Base-by-base conservation (phyloP, 2,329 filamentous ascomycete species). In the Penicillium sp. region DNA sequence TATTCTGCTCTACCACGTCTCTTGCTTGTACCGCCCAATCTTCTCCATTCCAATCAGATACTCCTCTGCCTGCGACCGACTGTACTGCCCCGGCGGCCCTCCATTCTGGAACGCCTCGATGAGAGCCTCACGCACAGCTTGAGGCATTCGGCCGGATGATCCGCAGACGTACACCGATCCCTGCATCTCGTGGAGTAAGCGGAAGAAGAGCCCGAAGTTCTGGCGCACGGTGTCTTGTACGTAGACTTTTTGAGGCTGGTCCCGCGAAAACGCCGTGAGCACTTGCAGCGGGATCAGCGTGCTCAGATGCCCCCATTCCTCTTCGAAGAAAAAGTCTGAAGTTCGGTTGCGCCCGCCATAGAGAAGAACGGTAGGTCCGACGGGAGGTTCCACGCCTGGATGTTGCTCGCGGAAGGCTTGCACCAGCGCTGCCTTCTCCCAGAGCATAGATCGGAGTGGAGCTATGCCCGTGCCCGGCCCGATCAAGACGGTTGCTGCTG, bases 391-490 rank as follows among this genome's bases (percentile, higher is more conserved):
- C 3, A 63, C 52, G 2, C 61, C 59, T 0, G 63, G 65, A 15
- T 73, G 52, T 20, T 68, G 60, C 12, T 65, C 52, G 24, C 64
- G 61, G 27, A 65, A 68, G 4, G 62, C 58, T 49, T 71, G 64
- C 12, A 69, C 68, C 10, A 75, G 58, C 1, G 68, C 66, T 1
- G 71, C 68, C n/a, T 91, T 87, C 60, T 95, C 87, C 67, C 88
- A 86, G n/a, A 94, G 80, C 60, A 97, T 79, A 4, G 88, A 84
- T 3, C 92, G 85, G 64, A 96, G 85, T 0, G 93, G 92, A 0
- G 92, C 93, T 26, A 97, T 78, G 6, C 92, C 92, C 0, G 92
- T 97, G 2, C 92, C 92, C 0, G 92, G 89, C 1, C 87, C 91
- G 46, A 97, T 84, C 64, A 92, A 84, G 27, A 96, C 77, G 7